Percentiles rank a stretch among this genome's conserved stretches.
Conservation (phyloP, 2,329 filamentous ascomycete genomes). For the Phaeosphaeriaceae sp. region DNA sequence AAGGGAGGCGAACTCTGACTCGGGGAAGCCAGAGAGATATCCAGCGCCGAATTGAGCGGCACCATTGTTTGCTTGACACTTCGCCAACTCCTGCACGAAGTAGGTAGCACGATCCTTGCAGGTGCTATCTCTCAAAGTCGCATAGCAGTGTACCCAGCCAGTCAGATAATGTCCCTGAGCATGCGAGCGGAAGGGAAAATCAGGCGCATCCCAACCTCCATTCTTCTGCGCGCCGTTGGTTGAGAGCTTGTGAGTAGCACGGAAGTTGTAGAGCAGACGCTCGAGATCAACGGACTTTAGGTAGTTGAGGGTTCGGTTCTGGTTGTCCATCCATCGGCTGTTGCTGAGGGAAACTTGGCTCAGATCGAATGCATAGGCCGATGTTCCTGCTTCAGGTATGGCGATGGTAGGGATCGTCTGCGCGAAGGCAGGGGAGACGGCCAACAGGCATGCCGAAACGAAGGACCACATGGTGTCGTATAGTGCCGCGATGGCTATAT, state of each 20-base stretch:
- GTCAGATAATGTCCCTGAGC: slow-evolving; percentile 61
- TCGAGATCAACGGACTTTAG: slow-evolving; percentile 57
- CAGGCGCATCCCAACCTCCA: slow-evolving; percentile 63
- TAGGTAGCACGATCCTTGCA: slow-evolving; percentile 57
- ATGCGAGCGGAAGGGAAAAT: slow-evolving; percentile 63
- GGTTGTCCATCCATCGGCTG: slow-evolving; percentile 55
- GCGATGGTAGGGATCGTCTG: slow-evolving; percentile 11
- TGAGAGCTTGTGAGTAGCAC: slow-evolving; percentile 55
- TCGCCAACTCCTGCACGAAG: slow-evolving; percentile 58
- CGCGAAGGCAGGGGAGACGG: slow-evolving; percentile 1
- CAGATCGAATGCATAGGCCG: slow-evolving; percentile 51
- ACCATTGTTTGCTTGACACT: slow-evolving; percentile 61
- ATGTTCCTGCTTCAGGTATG: slow-evolving; percentile 41
- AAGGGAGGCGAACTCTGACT: slow-evolving; percentile 58
- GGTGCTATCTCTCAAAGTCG: slow-evolving; percentile 51
- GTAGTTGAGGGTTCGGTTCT: slow-evolving; percentile 58
- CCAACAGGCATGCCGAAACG: slow-evolving; percentile 4
- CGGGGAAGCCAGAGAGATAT: slow-evolving; percentile 62
- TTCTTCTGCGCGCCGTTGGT: slow-evolving; percentile 57
- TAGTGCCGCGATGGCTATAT: not conserved
- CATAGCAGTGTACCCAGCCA: slow-evolving; percentile 61
- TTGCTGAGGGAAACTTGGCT: slow-evolving; percentile 50
- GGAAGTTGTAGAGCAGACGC: slow-evolving; percentile 60
- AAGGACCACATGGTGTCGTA: slow-evolving; percentile 3
- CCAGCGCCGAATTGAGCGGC: slow-evolving; percentile 55